Evolutionary conservation across 2,329 filamentous ascomycete species (phyloP).

Genomic region (Ophiostoma tasmaniense): DNA sequence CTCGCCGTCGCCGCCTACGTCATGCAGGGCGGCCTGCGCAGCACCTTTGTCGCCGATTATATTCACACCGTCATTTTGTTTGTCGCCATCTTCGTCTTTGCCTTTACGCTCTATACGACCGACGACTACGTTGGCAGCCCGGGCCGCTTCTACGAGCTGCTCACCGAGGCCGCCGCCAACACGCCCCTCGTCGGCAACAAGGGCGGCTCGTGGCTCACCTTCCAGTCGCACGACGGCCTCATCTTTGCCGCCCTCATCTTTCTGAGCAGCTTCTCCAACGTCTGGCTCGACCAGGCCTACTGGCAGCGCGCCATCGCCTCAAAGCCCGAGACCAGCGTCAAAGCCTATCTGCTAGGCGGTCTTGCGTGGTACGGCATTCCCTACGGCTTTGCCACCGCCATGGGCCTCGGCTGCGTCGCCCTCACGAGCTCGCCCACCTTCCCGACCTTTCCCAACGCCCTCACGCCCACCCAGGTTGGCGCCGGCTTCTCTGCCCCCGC

Average conservation of each 20-base stretch:
- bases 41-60: conserved; percentile 34
- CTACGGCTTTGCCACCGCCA: conserved; percentile 30
- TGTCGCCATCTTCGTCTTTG: conserved; percentile 32
- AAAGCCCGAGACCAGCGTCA: conserved; percentile 32
- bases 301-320: conserved; percentile 38
- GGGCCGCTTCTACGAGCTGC: conserved; percentile 30
- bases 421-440: conserved; percentile 24
- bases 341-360: conserved; percentile 29
- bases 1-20: conserved; percentile 28
- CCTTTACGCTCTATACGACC: conserved; percentile 28
- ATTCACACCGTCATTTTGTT: conserved; percentile 35
- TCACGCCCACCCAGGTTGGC: conserved; percentile 26
- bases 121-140: conserved; percentile 27
- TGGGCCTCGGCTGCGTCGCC: conserved; percentile 30
- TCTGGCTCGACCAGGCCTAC: conserved; percentile 36
- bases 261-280: conserved; percentile 30
- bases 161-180: conserved; percentile 26
- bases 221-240: conserved; percentile 30
- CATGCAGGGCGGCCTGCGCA: conserved; percentile 32
- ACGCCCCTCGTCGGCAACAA: conserved; percentile 29
- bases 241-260: conserved; percentile 33
- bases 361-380: conserved; percentile 33
- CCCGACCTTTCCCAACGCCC: conserved; percentile 27
- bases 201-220: conserved; percentile 31
- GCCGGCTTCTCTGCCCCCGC: conserved; percentile 28